phyloP scores from a whole-genome alignment of 495 filamentous ascomycete genomes.

The Amorphotheca resinae region DNA sequence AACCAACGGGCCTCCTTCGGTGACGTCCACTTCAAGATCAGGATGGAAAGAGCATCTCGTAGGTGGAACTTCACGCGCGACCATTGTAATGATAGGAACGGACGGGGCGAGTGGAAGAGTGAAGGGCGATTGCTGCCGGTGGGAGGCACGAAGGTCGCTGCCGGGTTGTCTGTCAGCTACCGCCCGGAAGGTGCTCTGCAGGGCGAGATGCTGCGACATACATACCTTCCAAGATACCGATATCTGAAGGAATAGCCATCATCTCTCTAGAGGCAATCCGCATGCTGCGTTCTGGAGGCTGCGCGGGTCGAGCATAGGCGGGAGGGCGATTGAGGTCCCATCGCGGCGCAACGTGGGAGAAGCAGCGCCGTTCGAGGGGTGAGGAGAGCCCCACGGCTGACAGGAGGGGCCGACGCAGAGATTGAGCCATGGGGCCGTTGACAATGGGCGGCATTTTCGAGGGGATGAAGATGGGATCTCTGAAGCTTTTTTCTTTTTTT shows the following conservation, averaged over 20 bases:
- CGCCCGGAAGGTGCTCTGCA: too few relatives aligned
- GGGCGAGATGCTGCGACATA: too few relatives aligned
- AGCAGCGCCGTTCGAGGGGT: slow-evolving; percentile 8
- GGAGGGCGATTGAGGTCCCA: background rate
- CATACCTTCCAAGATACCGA: slow-evolving; percentile 39
- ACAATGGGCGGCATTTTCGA: background rate
- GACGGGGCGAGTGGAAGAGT: slow-evolving; percentile 33
- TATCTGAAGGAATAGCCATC: slow-evolving; percentile 31
- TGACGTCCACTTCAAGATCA: slow-evolving; percentile 10
- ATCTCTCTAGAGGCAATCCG: slow-evolving; percentile 24
- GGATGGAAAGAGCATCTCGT: slow-evolving; percentile 5
- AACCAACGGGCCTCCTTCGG: slow-evolving; percentile 1
- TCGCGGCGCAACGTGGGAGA: slow-evolving; percentile 9
- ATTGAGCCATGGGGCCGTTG: slow-evolving; percentile 11
- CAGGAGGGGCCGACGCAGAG: slow-evolving; percentile 14
- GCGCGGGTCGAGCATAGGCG: slow-evolving; percentile 6
- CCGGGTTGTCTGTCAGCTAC: too few relatives aligned
- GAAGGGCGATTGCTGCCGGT: slow-evolving; percentile 43
- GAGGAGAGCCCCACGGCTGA: slow-evolving; percentile 3
- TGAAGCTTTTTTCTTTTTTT: too few relatives aligned
- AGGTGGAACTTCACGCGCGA: background rate
- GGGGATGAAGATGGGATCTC: too few relatives aligned
- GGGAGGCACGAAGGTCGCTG: slow-evolving; percentile 48
- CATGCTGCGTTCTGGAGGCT: slow-evolving; percentile 29
- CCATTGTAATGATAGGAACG: slow-evolving; percentile 32